Conservation (phyloP, 2,329 filamentous ascomycete species). For the Penicillium fuscoglaucum region DNA sequence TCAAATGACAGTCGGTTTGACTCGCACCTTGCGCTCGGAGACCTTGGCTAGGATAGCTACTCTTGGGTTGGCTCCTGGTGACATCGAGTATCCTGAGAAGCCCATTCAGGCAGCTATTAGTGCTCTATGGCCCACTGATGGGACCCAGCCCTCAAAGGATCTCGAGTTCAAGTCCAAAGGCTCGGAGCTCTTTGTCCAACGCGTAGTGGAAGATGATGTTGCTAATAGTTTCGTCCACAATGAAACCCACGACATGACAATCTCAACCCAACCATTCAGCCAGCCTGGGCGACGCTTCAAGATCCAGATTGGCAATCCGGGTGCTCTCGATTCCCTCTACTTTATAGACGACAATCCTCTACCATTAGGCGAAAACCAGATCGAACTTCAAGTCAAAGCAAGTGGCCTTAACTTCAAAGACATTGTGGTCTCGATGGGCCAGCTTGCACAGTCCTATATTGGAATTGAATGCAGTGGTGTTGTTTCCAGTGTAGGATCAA, state of each 20-base stretch:
- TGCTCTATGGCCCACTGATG: conserved; percentile 21
- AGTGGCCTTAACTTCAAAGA: conserved; percentile 40
- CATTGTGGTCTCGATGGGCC: conserved; percentile 40
- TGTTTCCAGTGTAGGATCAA: conserved; percentile 33
- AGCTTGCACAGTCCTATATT: conserved; percentile 31
- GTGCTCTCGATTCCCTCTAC: conserved; percentile 28
- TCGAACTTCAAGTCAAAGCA: conserved; percentile 41
- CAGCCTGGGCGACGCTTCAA: conserved; percentile 26
- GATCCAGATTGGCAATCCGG: conserved; percentile 24
- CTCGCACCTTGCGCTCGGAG: conserved; percentile 29
- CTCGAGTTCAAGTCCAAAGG: conserved; percentile 25
- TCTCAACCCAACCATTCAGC: conserved; percentile 24
- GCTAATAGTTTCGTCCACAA: conserved; percentile 28
- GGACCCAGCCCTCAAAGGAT: conserved; percentile 15
- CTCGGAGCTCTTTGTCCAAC: conserved; percentile 23
- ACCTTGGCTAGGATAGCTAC: conserved; percentile 26
- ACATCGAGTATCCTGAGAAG: conserved; percentile 13
- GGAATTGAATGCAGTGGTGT: conserved; percentile 40
- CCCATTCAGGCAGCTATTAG: conserved; percentile 18
- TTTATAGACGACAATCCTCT: conserved; percentile 24
- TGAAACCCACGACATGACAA: conserved; percentile 25
- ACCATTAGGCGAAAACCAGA: conserved; percentile 24
- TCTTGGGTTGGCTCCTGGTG: conserved; percentile 22
- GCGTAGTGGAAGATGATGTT: conserved; percentile 19
- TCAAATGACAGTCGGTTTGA: conserved; percentile 31